phyloP scores from a whole-genome alignment of 306 rosid species.

The Citrullus amarus region DNA sequence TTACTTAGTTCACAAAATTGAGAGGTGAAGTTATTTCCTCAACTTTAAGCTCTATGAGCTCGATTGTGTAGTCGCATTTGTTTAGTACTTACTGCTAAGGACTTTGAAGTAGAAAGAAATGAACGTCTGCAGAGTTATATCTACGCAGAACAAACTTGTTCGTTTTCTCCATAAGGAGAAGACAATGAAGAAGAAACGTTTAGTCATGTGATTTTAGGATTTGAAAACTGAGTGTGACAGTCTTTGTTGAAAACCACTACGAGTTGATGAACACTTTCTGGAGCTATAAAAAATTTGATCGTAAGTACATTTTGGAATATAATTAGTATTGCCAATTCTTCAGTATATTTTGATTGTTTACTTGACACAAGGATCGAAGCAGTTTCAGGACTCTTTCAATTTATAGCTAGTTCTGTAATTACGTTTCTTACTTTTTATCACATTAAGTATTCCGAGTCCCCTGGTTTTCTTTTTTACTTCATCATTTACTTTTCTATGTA shows the following conservation, averaged over 20 bases:
- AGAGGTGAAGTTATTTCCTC: not conserved
- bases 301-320: not conserved
- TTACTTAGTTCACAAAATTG: not conserved
- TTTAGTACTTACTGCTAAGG: not conserved
- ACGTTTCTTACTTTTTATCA: not conserved
- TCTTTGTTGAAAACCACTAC: not conserved
- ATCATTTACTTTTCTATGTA: not conserved
- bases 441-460: not conserved
- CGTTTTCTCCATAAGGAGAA: not conserved
- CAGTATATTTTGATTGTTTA: not conserved
- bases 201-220: not conserved
- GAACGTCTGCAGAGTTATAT: not conserved
- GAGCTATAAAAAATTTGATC: not conserved
- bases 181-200: not conserved
- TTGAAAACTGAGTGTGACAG: not conserved
- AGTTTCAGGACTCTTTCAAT: not conserved
- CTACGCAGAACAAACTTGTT: not conserved
- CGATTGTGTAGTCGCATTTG: not conserved
- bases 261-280: not conserved
- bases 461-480: not conserved
- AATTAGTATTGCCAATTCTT: not conserved
- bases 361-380: not conserved
- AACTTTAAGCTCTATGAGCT: slow-evolving; percentile 7
- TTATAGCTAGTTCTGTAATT: not conserved
- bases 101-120: not conserved